phyloP scores from a whole-genome alignment of 176 grass and related monocot species.

The Oryza brachyantha region DNA sequence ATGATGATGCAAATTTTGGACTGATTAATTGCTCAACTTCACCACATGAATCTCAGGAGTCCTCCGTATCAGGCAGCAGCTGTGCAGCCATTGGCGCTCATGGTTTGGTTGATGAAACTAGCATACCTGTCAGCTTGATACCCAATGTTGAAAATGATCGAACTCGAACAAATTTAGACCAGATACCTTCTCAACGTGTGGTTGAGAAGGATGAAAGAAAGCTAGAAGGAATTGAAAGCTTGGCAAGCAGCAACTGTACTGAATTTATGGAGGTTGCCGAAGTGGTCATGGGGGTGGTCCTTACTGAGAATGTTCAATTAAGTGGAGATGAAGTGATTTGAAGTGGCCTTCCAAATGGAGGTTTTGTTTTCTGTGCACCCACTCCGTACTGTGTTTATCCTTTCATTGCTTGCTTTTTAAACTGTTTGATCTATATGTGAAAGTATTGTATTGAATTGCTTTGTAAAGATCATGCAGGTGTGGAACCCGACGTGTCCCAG shows the following conservation, averaged over 20 bases:
- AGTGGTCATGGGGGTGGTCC: background rate
- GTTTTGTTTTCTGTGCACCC: conserved; percentile 51
- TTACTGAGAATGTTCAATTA: conserved; percentile 12
- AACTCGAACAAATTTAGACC: background rate
- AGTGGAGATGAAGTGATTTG: conserved; percentile 31
- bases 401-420: conserved; percentile 14
- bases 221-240: conserved; percentile 29
- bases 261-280: conserved; percentile 34
- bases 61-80: conserved; percentile 38
- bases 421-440: conserved; percentile 35
- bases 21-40: conserved; percentile 31
- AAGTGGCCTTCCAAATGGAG: conserved; percentile 37
- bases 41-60: conserved; percentile 44
- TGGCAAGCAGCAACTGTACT: conserved; percentile 23
- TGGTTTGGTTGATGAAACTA: conserved; percentile 28
- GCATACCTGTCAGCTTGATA: conserved; percentile 9
- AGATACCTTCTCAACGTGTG: background rate
- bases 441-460: conserved; percentile 41
- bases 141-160: conserved; percentile 5
- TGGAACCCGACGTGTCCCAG: conserved; percentile 27
- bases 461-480: conserved; percentile 57
- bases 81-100: background rate
- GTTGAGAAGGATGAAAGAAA: conserved; percentile 14
- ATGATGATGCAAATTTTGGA: conserved; percentile 30
- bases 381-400: background rate